Percentiles rank a stretch among this genome's conserved stretches.
These are phyloP conservation scores for Mortierella alpina DNA, from an alignment of 192 early-diverging fungal genomes.

Conservation along the genomic window DNA sequence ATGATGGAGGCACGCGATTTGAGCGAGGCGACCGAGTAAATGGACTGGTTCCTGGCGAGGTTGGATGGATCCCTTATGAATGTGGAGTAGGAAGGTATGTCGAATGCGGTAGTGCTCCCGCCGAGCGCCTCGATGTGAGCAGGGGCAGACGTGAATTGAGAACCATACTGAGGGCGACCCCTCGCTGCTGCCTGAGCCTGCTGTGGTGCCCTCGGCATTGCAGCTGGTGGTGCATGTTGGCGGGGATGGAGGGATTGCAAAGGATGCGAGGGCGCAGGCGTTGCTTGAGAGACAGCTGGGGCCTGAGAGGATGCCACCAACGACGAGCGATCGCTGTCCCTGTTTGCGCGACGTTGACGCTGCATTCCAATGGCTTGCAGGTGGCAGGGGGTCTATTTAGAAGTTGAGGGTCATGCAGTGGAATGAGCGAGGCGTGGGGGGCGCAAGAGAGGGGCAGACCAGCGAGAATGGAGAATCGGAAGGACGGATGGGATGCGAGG, in stretches of 20 bases:
- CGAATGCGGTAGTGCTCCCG: slow-evolving; percentile 12
- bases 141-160: neutral
- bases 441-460: too few species aligned
- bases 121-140: neutral
- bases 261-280: slow-evolving; percentile 4
- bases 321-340: slow-evolving; percentile 24
- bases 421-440: too few species aligned
- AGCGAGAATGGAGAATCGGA: too few species aligned
- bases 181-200: slow-evolving; percentile 4
- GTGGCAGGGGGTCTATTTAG: too few species aligned
- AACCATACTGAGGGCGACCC: slow-evolving; percentile 9
- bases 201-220: slow-evolving; percentile 3
- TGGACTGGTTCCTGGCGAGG: slow-evolving; percentile 33
- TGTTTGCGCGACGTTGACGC: neutral
- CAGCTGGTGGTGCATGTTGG: slow-evolving; percentile 3
- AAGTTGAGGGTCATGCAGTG: too few species aligned
- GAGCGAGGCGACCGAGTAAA: slow-evolving; percentile 36
- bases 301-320: slow-evolving; percentile 9
- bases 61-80: slow-evolving; percentile 37
- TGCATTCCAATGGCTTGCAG: neutral
- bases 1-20: slow-evolving; percentile 39
- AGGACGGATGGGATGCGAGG: too few species aligned
- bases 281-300: neutral
- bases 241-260: slow-evolving; percentile 38
- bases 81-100: slow-evolving; percentile 37